Evolutionary conservation across 108 stramenopile species (phyloP), one percentile per base, ranked within the genome.

Genomic region (Cyclotella cryptica): DNA sequence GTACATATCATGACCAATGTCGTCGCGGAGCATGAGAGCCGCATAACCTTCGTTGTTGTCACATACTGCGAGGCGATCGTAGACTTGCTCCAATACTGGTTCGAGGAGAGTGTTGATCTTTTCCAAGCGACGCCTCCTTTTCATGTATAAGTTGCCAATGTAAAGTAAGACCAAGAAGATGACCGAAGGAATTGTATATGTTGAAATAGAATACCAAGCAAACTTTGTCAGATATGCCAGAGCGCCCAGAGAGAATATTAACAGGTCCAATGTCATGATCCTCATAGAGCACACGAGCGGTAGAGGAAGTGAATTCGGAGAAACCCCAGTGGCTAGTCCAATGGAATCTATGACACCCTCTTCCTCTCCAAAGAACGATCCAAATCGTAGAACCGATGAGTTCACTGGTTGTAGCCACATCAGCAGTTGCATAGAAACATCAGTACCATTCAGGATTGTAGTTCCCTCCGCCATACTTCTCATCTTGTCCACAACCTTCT

Each of bases 31-130:
- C 24, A 71, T 58, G 15, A 81, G 55, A 39, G 57, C 74, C 27
- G 81, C 74, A 55, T 81, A 81, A 11, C 74, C 73, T 42, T 65
- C 74, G 43, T 71, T 70, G 63, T 75, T 73, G 35, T 81, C 81
- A 42, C 66, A 73, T 43, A 75, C 70, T n/a, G 81, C 69, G 4
- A 81, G 74, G 19, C 74, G 69, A 60, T 81, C 81, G 45, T 81
- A 81, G 12, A 61, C 70, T 46, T 62, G 63, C 27, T 75, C 81
- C 13, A 65, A 44, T 13, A 75, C 74, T 29, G 53, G 41, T 12
- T 35, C 60, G 43, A 71, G 39, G 21, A 81, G 54, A 66, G 75
- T 66, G 28, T 61, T 59, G 19, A 81, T 60, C 62, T 75, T 75
- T 39, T 44, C 54, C 59, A 51, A 58, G 19, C 69, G 81, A 35